Conservation (phyloP, 352 stramenopile species). For the Ophiocytium majus region DNA sequence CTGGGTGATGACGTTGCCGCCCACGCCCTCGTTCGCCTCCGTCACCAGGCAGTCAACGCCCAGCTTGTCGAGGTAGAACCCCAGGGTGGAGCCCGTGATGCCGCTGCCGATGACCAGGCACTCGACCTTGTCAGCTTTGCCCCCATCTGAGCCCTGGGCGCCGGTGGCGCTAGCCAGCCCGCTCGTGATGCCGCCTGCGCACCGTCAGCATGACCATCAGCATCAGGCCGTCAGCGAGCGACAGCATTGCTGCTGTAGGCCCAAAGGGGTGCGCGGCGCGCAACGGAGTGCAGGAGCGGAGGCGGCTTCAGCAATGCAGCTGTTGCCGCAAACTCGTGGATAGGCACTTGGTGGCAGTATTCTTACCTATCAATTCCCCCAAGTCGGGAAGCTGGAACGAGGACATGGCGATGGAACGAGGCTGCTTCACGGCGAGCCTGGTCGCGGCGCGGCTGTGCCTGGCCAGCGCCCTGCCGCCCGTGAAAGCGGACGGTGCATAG, state of each 20-base stretch:
- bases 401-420: no score
- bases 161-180: background rate
- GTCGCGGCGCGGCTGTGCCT: no score
- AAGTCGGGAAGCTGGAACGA: background rate
- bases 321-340: background rate
- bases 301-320: background rate
- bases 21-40: conserved; percentile 67
- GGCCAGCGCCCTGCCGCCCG: no score
- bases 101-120: conserved; percentile 40
- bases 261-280: no score
- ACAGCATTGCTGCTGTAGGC: background rate
- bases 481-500: no score
- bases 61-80: conserved; percentile 68
- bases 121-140: conserved; percentile 32
- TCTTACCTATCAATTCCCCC: background rate
- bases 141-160: background rate
- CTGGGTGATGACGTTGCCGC: conserved; percentile 70
- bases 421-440: no score
- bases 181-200: background rate
- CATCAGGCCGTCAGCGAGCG: background rate
- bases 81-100: conserved; percentile 65
- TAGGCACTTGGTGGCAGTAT: background rate
- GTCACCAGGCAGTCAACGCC: conserved; percentile 64
- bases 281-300: background rate
- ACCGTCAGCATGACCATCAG: no score